These are phyloP conservation scores for Atractiella rhizophila DNA, from an alignment of 768 basidiomycete species.

Conservation along the genomic window DNA sequence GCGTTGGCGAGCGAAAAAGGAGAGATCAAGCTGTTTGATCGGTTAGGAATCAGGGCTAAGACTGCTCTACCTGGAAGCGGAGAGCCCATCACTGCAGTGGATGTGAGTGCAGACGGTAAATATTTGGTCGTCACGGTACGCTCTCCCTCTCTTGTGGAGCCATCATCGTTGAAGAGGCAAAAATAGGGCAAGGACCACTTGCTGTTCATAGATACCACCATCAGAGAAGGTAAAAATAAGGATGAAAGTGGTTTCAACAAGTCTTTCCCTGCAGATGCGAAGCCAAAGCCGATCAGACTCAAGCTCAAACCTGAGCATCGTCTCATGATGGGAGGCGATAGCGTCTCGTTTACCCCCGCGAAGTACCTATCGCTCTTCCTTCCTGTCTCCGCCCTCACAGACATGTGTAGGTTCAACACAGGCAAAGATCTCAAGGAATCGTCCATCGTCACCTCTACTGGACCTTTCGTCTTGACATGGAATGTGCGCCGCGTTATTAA, in stretches of 20 bases:
- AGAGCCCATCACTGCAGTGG: slow-evolving; percentile 80
- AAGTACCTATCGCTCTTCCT: slow-evolving; percentile 31
- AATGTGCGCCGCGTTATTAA: slow-evolving; percentile 90
- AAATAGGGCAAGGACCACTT: slow-evolving; percentile 76
- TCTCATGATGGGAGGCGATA: slow-evolving; percentile 60
- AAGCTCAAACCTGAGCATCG: slow-evolving; percentile 76
- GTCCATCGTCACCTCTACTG: slow-evolving; percentile 82
- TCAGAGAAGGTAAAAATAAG: slow-evolving; percentile 38
- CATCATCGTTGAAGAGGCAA: no score
- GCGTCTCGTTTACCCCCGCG: slow-evolving; percentile 81
- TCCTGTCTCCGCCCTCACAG: slow-evolving; percentile 1
- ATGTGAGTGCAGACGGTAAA: slow-evolving; percentile 76
- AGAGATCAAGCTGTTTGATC: slow-evolving; percentile 80
- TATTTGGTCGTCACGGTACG: slow-evolving; percentile 94
- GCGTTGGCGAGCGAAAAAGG: slow-evolving; percentile 92
- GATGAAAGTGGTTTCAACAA: slow-evolving; percentile 9
- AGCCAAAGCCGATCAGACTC: slow-evolving; percentile 67
- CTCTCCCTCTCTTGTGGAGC: no score
- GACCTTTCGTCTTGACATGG: slow-evolving; percentile 37
- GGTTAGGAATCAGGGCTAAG: slow-evolving; percentile 95
- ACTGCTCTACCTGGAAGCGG: slow-evolving; percentile 85
- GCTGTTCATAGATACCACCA: slow-evolving; percentile 77
- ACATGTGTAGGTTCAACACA: slow-evolving; percentile 58
- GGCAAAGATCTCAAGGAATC: slow-evolving; percentile 71
- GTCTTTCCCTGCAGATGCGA: slow-evolving; percentile 66